Percentiles rank a stretch among this genome's conserved stretches.
Evolutionary conservation across 495 filamentous ascomycete genomes (phyloP).

Genomic region (Daldinia vernicosa): DNA sequence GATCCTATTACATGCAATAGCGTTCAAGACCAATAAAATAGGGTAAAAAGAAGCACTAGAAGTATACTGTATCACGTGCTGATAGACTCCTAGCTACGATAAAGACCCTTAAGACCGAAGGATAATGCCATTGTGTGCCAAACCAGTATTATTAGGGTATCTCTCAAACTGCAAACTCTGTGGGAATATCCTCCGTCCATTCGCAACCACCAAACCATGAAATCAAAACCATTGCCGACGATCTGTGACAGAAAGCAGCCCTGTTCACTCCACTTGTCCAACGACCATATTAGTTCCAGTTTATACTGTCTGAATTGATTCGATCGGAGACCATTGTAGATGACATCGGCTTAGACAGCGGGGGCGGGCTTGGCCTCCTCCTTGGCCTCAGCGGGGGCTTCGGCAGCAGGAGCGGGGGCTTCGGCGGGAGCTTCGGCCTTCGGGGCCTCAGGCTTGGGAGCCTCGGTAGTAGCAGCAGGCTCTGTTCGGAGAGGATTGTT

Average conservation of each 20-base stretch:
- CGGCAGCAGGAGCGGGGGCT: slow-evolving; percentile 20
- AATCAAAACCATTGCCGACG: slow-evolving; percentile 11
- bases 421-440: slow-evolving; percentile 29
- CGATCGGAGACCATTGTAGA: slow-evolving; percentile 13
- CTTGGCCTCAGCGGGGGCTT: slow-evolving; percentile 18
- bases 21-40: not conserved
- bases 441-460: slow-evolving; percentile 27
- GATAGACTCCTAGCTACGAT: slow-evolving; percentile 6
- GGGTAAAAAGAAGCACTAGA: not conserved
- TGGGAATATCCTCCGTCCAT: slow-evolving; percentile 40
- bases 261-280: slow-evolving; percentile 27
- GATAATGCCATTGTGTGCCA: slow-evolving; percentile 34
- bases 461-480: slow-evolving; percentile 25
- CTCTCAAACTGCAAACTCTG: slow-evolving; percentile 38
- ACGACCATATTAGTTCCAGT: slow-evolving; percentile 22
- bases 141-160: slow-evolving; percentile 35
- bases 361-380: slow-evolving; percentile 35
- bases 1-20: not conserved
- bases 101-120: slow-evolving; percentile 24
- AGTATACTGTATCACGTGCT: slow-evolving; percentile 18
- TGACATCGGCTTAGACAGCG: slow-evolving; percentile 5
- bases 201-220: slow-evolving; percentile 7
- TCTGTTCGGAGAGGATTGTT: slow-evolving; percentile 15
- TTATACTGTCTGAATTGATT: slow-evolving; percentile 5
- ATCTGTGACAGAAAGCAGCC: slow-evolving; percentile 12